phyloP scores from a whole-genome alignment of 2,329 filamentous ascomycete species.

The Clarireedia homoeocarpa region DNA sequence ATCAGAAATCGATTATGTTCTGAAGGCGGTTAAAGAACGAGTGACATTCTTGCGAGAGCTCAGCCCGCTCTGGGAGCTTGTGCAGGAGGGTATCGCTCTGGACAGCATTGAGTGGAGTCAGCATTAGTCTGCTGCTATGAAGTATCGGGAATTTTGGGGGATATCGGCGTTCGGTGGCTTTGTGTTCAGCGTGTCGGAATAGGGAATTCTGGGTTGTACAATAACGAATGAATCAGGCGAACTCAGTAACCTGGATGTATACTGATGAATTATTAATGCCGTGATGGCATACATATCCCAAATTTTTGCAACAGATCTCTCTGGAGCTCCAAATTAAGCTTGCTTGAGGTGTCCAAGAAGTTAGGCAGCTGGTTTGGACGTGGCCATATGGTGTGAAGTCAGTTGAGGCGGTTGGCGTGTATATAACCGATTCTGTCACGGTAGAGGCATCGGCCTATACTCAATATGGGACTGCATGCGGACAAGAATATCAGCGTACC shows the following conservation, averaged over 20 bases:
- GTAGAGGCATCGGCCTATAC: no score
- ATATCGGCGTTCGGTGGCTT: constrained; percentile 2
- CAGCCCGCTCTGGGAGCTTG: constrained; percentile 93
- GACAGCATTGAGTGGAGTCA: constrained; percentile 98
- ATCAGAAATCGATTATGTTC: constrained; percentile 90
- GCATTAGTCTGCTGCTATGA: constrained; percentile 48
- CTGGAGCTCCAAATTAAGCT: no score
- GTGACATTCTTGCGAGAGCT: constrained; percentile 91
- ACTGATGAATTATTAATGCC: constrained; percentile 1
- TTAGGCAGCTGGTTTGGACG: no score
- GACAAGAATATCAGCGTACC: no score
- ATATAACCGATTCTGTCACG: no score
- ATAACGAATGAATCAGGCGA: constrained; percentile 1
- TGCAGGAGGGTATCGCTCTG: constrained; percentile 92
- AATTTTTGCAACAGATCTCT: no score
- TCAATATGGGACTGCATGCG: no score
- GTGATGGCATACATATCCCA: background rate
- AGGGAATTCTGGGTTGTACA: constrained; percentile 1
- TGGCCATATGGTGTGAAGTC: no score
- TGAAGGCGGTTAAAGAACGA: constrained; percentile 85
- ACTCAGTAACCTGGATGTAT: background rate
- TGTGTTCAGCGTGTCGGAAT: background rate
- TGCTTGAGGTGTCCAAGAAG: no score
- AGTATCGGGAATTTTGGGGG: background rate
- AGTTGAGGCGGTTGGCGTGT: no score